Percentiles rank a stretch among this genome's conserved stretches.
These are phyloP conservation scores for Trichoderma oligosporum DNA, from an alignment of 2,329 filamentous ascomycete species.

Conservation along the genomic window DNA sequence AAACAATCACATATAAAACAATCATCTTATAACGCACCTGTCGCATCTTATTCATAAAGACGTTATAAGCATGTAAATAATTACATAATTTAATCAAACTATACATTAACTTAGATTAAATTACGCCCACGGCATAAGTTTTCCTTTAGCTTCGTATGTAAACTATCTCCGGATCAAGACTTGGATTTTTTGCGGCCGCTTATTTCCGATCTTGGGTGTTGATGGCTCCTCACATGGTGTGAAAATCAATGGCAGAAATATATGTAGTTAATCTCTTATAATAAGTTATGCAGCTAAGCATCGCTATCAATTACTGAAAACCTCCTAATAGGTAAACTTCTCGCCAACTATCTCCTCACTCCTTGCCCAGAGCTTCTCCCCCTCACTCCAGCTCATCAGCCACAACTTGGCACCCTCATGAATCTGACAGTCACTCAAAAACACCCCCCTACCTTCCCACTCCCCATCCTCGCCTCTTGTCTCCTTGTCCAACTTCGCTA, in stretches of 20 bases:
- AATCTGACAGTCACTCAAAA: slow-evolving; percentile 3
- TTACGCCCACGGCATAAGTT: too few relatives aligned
- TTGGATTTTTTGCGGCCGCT: background rate
- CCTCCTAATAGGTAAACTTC: background rate
- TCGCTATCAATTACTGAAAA: background rate
- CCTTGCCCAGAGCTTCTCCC: slow-evolving; percentile 5
- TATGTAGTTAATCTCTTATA: too few relatives aligned
- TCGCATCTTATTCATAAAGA: too few relatives aligned
- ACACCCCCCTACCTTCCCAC: slow-evolving; percentile 13
- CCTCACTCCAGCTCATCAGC: slow-evolving; percentile 3
- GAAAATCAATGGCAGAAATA: too few relatives aligned
- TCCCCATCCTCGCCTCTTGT: slow-evolving; percentile 3
- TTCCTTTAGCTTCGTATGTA: background rate
- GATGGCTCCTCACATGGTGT: too few relatives aligned
- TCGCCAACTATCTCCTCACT: slow-evolving; percentile 3
- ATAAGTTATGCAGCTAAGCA: too few relatives aligned
- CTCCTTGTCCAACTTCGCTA: background rate
- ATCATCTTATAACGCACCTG: too few relatives aligned
- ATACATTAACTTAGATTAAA: too few relatives aligned
- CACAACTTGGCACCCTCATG: background rate
- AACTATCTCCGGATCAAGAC: background rate
- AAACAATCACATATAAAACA: too few relatives aligned
- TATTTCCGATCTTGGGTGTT: background rate
- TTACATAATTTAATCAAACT: too few relatives aligned
- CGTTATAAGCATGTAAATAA: too few relatives aligned